These are phyloP conservation scores for Xylaria flabelliformis DNA, from an alignment of 495 filamentous ascomycete genomes.

Conservation along the genomic window DNA sequence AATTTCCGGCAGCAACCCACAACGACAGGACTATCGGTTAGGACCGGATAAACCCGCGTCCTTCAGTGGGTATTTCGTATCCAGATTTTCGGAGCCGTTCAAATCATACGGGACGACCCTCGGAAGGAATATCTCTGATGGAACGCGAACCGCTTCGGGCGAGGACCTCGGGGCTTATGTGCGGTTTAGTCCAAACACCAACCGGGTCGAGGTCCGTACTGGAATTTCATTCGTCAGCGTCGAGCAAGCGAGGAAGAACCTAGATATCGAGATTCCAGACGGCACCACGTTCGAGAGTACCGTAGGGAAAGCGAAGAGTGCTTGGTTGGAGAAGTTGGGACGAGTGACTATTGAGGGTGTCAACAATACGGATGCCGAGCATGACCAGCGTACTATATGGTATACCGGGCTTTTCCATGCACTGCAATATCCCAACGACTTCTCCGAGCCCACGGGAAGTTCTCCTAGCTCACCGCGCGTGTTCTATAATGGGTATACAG, in stretches of 20 bases:
- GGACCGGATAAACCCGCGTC: slow-evolving; percentile 38
- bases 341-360: slow-evolving; percentile 40
- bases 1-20: slow-evolving; percentile 40
- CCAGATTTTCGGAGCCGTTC: slow-evolving; percentile 42
- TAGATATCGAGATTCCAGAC: slow-evolving; percentile 42
- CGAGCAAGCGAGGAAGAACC: slow-evolving; percentile 42
- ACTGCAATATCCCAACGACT: slow-evolving; percentile 43
- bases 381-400: slow-evolving; percentile 43
- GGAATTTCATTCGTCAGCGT: slow-evolving; percentile 44
- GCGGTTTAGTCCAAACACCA: slow-evolving; percentile 29
- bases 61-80: slow-evolving; percentile 43
- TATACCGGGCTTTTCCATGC: slow-evolving; percentile 44
- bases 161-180: slow-evolving; percentile 40
- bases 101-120: slow-evolving; percentile 35
- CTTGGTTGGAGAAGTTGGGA: slow-evolving; percentile 42
- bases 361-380: slow-evolving; percentile 37
- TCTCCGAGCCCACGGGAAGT: slow-evolving; percentile 38
- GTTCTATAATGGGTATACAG: slow-evolving; percentile 44
- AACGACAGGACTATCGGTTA: slow-evolving; percentile 41
- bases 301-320: slow-evolving; percentile 34
- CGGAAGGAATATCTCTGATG: slow-evolving; percentile 31
- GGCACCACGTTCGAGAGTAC: slow-evolving; percentile 35
- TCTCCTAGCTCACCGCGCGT: slow-evolving; percentile 25
- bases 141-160: slow-evolving; percentile 25
- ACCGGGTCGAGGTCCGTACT: slow-evolving; percentile 40